Evolutionary conservation across 2,329 filamentous ascomycete species (phyloP).

Genomic region (Sarocladium strictum): DNA sequence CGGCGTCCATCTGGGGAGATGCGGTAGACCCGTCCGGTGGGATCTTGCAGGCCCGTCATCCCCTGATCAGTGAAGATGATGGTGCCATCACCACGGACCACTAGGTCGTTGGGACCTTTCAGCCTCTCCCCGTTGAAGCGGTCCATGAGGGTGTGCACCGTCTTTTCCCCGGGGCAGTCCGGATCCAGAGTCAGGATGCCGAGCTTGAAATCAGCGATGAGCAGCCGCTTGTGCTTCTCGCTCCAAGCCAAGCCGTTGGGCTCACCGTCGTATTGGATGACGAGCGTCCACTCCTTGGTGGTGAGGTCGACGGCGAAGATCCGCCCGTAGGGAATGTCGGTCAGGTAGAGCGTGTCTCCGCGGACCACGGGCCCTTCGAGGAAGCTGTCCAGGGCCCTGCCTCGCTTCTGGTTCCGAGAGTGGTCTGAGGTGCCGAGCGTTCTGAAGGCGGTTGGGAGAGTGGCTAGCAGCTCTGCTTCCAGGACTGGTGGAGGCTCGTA

Average conservation of each 20-base stretch:
- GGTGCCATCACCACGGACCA: conserved; percentile 6
- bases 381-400: conserved; percentile 9
- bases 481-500: background rate
- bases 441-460: conserved; percentile 10
- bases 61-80: conserved; percentile 14
- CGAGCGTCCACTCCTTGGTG: conserved; percentile 10
- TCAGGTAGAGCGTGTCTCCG: conserved; percentile 8
- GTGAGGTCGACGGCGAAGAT: background rate
- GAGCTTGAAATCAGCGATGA: conserved; percentile 14
- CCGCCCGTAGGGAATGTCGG: conserved; percentile 9
- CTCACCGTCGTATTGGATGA: conserved; percentile 12
- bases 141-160: conserved; percentile 11
- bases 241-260: conserved; percentile 13
- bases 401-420: conserved; percentile 13
- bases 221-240: conserved; percentile 2
- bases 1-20: conserved; percentile 5
- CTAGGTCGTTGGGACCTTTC: conserved; percentile 13
- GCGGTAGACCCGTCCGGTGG: conserved; percentile 11
- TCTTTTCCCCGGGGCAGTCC: background rate
- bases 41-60: conserved; percentile 12
- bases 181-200: conserved; percentile 11
- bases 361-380: conserved; percentile 10
- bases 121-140: conserved; percentile 13
- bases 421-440: conserved; percentile 10
- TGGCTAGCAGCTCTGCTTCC: background rate